Evolutionary conservation across 176 grass and related monocot genomes (phyloP).

Genomic region (Triticum turgidum): DNA sequence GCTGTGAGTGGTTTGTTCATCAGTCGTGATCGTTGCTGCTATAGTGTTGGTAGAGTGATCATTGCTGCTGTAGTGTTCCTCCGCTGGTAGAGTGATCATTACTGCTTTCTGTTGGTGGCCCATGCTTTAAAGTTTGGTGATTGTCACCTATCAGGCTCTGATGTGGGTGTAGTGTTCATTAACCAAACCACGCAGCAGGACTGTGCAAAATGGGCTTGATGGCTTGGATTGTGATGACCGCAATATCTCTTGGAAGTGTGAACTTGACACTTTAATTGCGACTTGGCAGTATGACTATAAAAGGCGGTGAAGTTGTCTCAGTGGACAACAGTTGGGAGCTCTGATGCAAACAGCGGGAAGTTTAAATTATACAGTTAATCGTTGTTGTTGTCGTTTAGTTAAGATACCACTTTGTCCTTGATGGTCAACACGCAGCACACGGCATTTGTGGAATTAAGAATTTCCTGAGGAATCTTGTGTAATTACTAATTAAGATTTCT

Average conservation of each 20-base stretch:
- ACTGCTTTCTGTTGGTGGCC: not conserved
- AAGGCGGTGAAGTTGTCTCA: not conserved
- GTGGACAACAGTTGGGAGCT: not conserved
- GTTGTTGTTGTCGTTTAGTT: not conserved
- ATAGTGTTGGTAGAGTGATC: not conserved
- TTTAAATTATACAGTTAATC: not conserved
- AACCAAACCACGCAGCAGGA: not conserved
- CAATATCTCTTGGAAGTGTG: not conserved
- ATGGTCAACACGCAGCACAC: not conserved
- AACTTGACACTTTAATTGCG: not conserved
- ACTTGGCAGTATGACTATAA: not conserved
- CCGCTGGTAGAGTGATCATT: not conserved
- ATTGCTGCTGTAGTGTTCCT: not conserved
- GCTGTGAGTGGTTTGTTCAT: not conserved
- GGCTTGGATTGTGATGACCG: not conserved
- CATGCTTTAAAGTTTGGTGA: not conserved
- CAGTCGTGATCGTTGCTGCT: conserved; percentile 11
- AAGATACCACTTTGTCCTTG: not conserved
- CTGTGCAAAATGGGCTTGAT: not conserved
- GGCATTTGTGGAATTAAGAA: not conserved
- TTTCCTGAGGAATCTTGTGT: not conserved
- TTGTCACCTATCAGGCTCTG: not conserved
- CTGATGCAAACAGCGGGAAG: not conserved
- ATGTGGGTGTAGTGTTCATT: not conserved
- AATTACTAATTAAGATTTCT: conserved; percentile 4